These are phyloP conservation scores for Prasinococcaceae sp. DNA, from an alignment of 139 green algal species.

Conservation along the genomic window DNA sequence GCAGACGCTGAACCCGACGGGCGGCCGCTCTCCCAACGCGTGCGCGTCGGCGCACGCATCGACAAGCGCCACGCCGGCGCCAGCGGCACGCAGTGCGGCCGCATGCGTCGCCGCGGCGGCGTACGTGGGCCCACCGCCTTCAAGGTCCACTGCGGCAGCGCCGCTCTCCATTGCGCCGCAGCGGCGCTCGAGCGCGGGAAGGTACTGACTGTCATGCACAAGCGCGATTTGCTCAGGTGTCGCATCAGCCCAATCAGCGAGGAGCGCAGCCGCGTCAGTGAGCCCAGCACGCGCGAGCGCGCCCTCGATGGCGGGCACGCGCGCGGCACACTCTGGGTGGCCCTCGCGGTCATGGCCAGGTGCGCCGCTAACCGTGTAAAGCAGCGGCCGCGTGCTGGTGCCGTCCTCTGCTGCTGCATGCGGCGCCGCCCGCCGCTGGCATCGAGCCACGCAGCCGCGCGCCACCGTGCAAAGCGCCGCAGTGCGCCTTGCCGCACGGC, in stretches of 20 bases:
- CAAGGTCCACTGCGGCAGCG: neutral
- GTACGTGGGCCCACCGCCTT: slow-evolving; percentile 16
- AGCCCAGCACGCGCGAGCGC: slow-evolving; percentile 22
- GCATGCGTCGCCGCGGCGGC: slow-evolving; percentile 1
- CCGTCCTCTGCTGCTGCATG: too few relatives aligned
- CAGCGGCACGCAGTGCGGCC: slow-evolving; percentile 2
- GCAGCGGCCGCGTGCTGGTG: too few relatives aligned
- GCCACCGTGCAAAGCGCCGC: too few relatives aligned
- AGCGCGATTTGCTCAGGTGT: slow-evolving; percentile 21
- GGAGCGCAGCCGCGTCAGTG: slow-evolving; percentile 7
- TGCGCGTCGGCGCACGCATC: neutral
- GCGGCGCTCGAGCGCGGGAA: slow-evolving; percentile 19
- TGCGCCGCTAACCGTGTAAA: too few relatives aligned
- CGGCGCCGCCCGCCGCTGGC: too few relatives aligned
- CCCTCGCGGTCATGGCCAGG: neutral
- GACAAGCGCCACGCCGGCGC: slow-evolving; percentile 16
- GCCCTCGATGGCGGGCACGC: slow-evolving; percentile 33
- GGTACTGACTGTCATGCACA: slow-evolving; percentile 39
- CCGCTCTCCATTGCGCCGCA: too few relatives aligned
- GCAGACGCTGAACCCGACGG: slow-evolving; percentile 48
- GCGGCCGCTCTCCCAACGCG: neutral
- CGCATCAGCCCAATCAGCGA: slow-evolving; percentile 16
- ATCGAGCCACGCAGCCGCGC: too few relatives aligned
- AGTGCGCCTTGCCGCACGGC: too few relatives aligned
- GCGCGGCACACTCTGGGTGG: slow-evolving; percentile 40